Base-by-base conservation (phyloP, 352 stramenopile genomes). In the Globisporangium uncinulatum region DNA sequence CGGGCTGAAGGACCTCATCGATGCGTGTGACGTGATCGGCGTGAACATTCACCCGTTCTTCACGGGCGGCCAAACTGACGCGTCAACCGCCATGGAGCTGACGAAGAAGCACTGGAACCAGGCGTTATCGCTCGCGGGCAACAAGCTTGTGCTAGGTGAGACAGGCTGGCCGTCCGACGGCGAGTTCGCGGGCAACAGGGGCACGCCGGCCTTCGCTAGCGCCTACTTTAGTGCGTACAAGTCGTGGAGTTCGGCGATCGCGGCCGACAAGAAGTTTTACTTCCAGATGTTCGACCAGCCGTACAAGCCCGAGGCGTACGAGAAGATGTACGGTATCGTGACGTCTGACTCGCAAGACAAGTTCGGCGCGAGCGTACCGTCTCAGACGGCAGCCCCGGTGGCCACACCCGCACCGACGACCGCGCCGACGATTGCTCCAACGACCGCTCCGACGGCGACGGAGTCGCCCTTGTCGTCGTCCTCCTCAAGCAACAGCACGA, bases 231-330 rank as follows among this genome's bases (percentile, higher is more conserved):
- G 60, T 41, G 65, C 63, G n/a, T 88, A 88, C 72, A 73, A 90
- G 69, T 55, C 62, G n/a, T 90, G 79, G 79, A 71, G 72, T 54
- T 9, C 4, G 32, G 54, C 43, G 15, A 58, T 84, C n/a, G 57
- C 73, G 31, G 74, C 78, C 57, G 62, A 54, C 59, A 65, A 71
- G 46, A 83, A 85, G 54, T 88, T 76, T 60, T 89, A 86, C 73
- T 89, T 92, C 69, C 79, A 90, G 66, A 79, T 89, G 59, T 92
- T 85, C 54, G 77, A 92, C 67, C 73, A 70, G 21, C 73, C 75
- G 7, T 65, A 70, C 46, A 61, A n/a, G n/a, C n/a, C 0, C 50
- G 67, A 32, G 47, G 39, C 0, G n/a, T 87, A 73, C 58, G 82
- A 92, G 59, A 46, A 74, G 57, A 68, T 56, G 47, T 92, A 72